These are phyloP conservation scores for Erodium maritimum DNA, from an alignment of 345 rosid species.

Conservation along the genomic window DNA sequence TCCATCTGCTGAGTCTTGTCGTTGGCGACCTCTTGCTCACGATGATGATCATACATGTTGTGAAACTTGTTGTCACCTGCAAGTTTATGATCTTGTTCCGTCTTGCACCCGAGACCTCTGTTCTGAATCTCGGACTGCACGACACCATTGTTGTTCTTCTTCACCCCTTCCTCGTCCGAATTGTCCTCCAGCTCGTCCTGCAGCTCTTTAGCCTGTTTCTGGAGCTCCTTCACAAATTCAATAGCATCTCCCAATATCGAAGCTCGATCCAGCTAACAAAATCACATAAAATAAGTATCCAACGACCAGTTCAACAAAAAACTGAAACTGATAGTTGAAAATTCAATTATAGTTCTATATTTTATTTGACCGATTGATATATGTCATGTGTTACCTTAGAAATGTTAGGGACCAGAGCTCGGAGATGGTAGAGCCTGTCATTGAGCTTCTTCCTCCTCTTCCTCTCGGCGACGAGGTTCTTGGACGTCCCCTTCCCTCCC, in stretches of 20 bases:
- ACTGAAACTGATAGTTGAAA: too few relatives aligned
- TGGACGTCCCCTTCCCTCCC: conserved; percentile 46
- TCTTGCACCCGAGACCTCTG: conserved; percentile 12
- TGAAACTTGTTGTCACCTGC: conserved; percentile 29
- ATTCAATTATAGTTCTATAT: too few relatives aligned
- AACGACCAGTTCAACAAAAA: too few relatives aligned
- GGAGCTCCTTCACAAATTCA: conserved; percentile 70
- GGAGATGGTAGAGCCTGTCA: conserved; percentile 67
- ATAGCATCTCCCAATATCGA: conserved; percentile 88
- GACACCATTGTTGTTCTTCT: conserved; percentile 16
- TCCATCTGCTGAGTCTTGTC: conserved; percentile 91
- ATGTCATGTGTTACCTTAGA: conserved; percentile 67
- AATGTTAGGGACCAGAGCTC: conserved; percentile 74
- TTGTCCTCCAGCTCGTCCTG: conserved; percentile 78
- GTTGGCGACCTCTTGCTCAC: conserved; percentile 27
- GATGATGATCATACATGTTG: conserved; percentile 28
- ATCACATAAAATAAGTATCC: too few relatives aligned
- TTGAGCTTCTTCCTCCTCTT: conserved; percentile 85
- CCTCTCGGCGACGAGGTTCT: conserved; percentile 85
- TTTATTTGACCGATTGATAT: too few relatives aligned
- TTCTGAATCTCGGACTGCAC: conserved; percentile 14
- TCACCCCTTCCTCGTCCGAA: conserved; percentile 51
- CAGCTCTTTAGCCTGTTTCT: conserved; percentile 61
- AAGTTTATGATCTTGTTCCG: too few relatives aligned
- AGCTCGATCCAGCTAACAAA: conserved; percentile 84